Evolutionary conservation across 106 monocot species (phyloP).

Genomic region (Xerophyta viscosa): DNA sequence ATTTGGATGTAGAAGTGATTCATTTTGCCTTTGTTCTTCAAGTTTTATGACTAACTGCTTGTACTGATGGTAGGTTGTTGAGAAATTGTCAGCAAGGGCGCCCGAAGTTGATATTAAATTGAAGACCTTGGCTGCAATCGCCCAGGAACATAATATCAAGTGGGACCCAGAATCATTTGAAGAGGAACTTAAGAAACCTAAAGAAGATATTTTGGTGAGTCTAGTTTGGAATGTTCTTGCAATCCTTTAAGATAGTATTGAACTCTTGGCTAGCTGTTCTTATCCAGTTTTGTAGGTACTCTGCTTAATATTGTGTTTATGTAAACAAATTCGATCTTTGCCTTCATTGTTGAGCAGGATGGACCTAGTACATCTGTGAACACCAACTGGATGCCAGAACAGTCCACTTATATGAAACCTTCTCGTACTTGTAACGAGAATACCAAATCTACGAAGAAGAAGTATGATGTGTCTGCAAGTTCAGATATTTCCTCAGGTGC

Average conservation of each 20-base stretch:
- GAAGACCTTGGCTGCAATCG: conserved; percentile 54
- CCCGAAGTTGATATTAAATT: conserved; percentile 66
- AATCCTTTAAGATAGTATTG: not conserved
- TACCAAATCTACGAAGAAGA: conserved; percentile 11
- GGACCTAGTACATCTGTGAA: conserved; percentile 40
- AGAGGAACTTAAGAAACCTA: conserved; percentile 38
- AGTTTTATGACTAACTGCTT: no score
- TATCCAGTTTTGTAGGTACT: not conserved
- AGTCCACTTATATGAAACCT: conserved; percentile 12
- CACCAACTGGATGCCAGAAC: conserved; percentile 8
- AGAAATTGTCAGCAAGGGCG: conserved; percentile 73
- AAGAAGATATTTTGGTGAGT: conserved; percentile 55
- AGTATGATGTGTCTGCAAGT: conserved; percentile 3
- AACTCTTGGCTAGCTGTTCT: not conserved
- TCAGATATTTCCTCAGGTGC: conserved; percentile 5
- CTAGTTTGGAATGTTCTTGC: not conserved
- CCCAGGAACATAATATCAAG: conserved; percentile 63
- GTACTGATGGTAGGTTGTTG: conserved; percentile 42
- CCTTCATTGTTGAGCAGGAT: conserved; percentile 25
- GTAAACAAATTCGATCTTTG: no score
- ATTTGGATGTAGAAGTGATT: no score
- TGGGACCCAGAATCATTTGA: conserved; percentile 76
- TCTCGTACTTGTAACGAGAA: not conserved
- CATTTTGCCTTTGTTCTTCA: no score
- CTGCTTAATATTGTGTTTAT: no score